Conservation (phyloP, 495 filamentous ascomycete species). For the Copromyces sp. region DNA sequence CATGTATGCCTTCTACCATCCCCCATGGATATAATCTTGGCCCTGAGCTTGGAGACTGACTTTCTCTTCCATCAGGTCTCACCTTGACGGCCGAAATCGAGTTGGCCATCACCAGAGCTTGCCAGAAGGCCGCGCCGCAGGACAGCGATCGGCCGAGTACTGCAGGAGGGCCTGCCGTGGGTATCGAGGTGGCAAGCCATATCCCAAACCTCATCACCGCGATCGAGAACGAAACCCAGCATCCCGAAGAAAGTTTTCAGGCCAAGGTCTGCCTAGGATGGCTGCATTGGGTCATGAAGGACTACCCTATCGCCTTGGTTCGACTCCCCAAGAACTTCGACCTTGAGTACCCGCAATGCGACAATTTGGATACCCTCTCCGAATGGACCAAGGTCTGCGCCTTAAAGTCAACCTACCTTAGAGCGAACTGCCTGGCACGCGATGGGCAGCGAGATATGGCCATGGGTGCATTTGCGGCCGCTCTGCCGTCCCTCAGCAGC, state of each 20-base stretch:
- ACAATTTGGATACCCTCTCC: slow-evolving; percentile 38
- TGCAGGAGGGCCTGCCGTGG: slow-evolving; percentile 5
- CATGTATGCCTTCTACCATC: slow-evolving; percentile 48
- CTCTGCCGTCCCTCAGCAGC: slow-evolving; percentile 47
- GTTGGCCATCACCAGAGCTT: slow-evolving; percentile 46
- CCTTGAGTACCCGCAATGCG: slow-evolving; percentile 37
- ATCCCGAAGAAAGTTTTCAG: slow-evolving; percentile 64
- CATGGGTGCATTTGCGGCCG: slow-evolving; percentile 50
- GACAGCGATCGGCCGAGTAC: slow-evolving; percentile 29
- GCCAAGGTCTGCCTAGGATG: slow-evolving; percentile 72
- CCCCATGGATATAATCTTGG: slow-evolving; percentile 2
- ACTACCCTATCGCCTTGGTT: slow-evolving; percentile 49
- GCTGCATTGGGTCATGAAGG: slow-evolving; percentile 66
- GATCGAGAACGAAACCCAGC: slow-evolving; percentile 48
- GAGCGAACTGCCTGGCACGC: slow-evolving; percentile 56
- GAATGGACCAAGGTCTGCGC: slow-evolving; percentile 74
- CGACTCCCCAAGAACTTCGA: slow-evolving; percentile 54
- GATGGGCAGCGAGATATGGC: slow-evolving; percentile 46
- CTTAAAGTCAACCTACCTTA: slow-evolving; percentile 66
- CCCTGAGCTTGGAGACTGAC: background rate
- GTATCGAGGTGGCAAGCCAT: slow-evolving; percentile 36
- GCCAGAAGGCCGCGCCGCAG: slow-evolving; percentile 33
- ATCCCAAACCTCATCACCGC: slow-evolving; percentile 57
- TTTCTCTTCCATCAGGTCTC: slow-evolving; percentile 44
- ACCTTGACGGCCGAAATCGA: slow-evolving; percentile 67